Base-by-base conservation (phyloP, 345 rosid species). In the Brassica cretica region DNA sequence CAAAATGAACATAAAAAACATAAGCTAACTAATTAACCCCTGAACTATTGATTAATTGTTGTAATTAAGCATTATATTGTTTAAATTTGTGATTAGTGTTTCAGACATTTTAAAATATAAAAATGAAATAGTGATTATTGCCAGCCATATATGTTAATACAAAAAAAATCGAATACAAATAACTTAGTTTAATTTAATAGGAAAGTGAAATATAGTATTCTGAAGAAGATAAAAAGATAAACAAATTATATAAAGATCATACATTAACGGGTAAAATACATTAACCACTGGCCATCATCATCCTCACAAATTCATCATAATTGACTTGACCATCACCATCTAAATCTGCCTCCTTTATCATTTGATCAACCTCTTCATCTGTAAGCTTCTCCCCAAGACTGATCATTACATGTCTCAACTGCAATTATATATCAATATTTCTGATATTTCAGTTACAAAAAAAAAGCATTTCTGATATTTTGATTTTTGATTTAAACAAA, bases 251-350 rank as follows among this genome's bases (percentile, higher is more conserved):
- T 14, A n/a, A 51, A 39, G 59, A 58, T 64, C 56, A 64, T 78
- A 78, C 68, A 65, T 39, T 29, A 51, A 39, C 61, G 12, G 41
- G 35, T 71, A 41, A 65, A 56, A 39, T 10, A 65, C 8, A 16
- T 72, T 64, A 78, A 32, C 55, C 73, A 44, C 56, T 66, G 39
- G 21, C 68, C 73, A 78, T 86, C 96, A 91, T 94, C 93, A 90
- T 80, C 83, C 91, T 89, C 67, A 88, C 96, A 73, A 94, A 94
- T 70, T 92, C 98, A 11, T 90, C 97, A 55, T 82, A 94, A 61
- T 87, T 88, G 74, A 94, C 97, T 70, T 88, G 97, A 16, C 98
- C 98, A 83, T 94, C 98, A 16, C 96, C 97, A 61, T 94, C 98
- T 83, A 94, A 83, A 62, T 94, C 98, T 24, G 98, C 97, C 83